phyloP scores from a whole-genome alignment of 1,284 basidiomycete genomes.

The Ceratobasidium sp. region DNA sequence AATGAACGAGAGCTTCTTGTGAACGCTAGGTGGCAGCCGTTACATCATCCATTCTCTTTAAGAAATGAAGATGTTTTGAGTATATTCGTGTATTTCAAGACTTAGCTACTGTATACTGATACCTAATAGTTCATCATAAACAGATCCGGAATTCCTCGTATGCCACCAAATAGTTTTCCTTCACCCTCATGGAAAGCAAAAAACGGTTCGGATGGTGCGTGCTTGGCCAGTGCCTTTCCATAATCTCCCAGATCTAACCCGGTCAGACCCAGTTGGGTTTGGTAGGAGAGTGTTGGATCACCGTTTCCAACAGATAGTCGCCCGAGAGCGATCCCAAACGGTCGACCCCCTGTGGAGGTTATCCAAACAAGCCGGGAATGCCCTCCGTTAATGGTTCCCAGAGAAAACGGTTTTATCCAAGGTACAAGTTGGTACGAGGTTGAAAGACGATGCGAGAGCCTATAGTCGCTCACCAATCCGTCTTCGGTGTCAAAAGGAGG shows the following conservation, averaged over 20 bases:
- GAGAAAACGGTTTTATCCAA: constrained; percentile 11
- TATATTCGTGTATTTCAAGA: too few relatives aligned
- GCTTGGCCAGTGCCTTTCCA: background rate
- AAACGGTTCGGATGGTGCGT: constrained; percentile 8
- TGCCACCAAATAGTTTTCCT: constrained; percentile 23
- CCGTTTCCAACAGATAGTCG: background rate
- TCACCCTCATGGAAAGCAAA: constrained; percentile 32
- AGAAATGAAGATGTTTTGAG: too few relatives aligned
- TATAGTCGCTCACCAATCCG: background rate
- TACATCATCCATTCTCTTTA: too few relatives aligned
- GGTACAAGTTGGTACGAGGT: constrained; percentile 9
- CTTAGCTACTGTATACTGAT: background rate
- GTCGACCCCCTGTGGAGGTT: background rate
- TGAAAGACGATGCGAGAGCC: constrained; percentile 23
- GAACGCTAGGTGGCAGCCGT: too few relatives aligned
- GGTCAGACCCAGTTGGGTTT: constrained; percentile 11
- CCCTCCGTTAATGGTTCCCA: constrained; percentile 27
- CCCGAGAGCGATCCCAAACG: constrained; percentile 28
- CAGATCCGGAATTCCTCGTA: constrained; percentile 15
- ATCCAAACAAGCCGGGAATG: constrained; percentile 31
- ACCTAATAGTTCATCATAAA: constrained; percentile 31
- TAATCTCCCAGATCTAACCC: constrained; percentile 24
- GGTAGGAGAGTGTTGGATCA: background rate
- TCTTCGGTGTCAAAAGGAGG: background rate
- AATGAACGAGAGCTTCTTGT: too few relatives aligned